Evolutionary conservation across 805 yeast species (phyloP).

Genomic region (Limtongia smithiae): DNA sequence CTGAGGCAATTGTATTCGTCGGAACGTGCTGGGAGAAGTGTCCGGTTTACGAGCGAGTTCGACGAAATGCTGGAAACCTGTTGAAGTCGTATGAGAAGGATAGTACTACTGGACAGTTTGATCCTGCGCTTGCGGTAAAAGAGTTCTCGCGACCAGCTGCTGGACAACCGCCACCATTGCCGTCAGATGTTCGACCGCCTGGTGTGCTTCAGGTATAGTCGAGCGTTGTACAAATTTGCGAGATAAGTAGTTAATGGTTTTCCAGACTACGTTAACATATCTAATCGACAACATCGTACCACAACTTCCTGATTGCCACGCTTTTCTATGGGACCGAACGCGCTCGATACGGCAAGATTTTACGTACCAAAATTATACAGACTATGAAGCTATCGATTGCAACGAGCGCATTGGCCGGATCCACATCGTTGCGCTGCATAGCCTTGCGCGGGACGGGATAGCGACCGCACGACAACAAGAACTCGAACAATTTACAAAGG

Average conservation of each 20-base stretch:
- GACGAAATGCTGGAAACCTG: constrained; percentile 83
- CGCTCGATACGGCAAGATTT: constrained; percentile 95
- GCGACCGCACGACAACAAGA: constrained; percentile 95
- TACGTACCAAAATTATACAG: constrained; percentile 89
- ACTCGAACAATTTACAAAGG: constrained; percentile 87
- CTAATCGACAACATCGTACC: constrained; percentile 61
- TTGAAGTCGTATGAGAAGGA: constrained; percentile 76
- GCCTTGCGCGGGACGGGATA: constrained; percentile 68
- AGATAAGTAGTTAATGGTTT: no score
- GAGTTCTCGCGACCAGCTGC: constrained; percentile 97
- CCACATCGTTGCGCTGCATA: constrained; percentile 75
- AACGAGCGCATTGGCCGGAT: constrained; percentile 87
- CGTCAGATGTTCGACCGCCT: constrained; percentile 97
- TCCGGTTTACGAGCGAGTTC: constrained; percentile 84
- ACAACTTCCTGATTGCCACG: constrained; percentile 75
- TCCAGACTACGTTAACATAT: constrained; percentile 62
- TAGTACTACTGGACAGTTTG: constrained; percentile 56
- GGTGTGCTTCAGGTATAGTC: constrained; percentile 45
- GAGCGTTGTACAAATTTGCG: not conserved
- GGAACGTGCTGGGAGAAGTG: constrained; percentile 96
- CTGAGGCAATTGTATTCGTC: constrained; percentile 79
- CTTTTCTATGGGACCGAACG: constrained; percentile 95
- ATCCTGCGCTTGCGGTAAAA: constrained; percentile 66
- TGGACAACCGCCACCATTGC: constrained; percentile 96
- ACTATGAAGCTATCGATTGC: constrained; percentile 90